These are phyloP conservation scores for Fragilaria crotonensis DNA, from an alignment of 108 stramenopile genomes.

Conservation along the genomic window DNA sequence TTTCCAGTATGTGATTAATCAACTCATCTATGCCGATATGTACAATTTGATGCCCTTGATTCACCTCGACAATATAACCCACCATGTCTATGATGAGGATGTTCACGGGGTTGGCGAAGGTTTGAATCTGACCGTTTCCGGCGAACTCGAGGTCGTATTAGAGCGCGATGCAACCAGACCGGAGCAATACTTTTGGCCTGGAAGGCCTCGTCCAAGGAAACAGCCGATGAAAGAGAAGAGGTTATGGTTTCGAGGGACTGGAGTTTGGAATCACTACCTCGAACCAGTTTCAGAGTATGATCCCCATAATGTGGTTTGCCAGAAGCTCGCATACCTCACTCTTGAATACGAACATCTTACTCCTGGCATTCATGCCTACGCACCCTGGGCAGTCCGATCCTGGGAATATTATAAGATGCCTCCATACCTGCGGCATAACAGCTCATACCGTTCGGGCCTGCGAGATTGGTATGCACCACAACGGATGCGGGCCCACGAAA, in stretches of 20 bases:
- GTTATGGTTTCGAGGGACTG: conserved; percentile 15
- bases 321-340: background rate
- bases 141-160: conserved; percentile 8
- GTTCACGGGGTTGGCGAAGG: conserved; percentile 15
- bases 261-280: conserved; percentile 40
- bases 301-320: conserved; percentile 14
- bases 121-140: background rate
- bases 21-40: conserved; percentile 29
- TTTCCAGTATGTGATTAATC: conserved; percentile 20
- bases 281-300: conserved; percentile 17
- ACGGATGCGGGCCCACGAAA: background rate
- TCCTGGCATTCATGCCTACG: conserved; percentile 41
- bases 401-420: conserved; percentile 50
- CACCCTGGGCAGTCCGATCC: conserved; percentile 38
- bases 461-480: background rate
- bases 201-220: background rate
- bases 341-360: conserved; percentile 33
- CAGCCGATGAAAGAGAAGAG: background rate
- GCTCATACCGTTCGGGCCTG: background rate
- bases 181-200: conserved; percentile 3
- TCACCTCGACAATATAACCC: conserved; percentile 19
- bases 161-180: conserved; percentile 23
- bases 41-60: conserved; percentile 35
- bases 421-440: conserved; percentile 12
- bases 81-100: conserved; percentile 24